Percentiles rank a stretch among this genome's conserved stretches.
These are phyloP conservation scores for Fagus sylvatica DNA, from an alignment of 306 rosid species.

Conservation along the genomic window DNA sequence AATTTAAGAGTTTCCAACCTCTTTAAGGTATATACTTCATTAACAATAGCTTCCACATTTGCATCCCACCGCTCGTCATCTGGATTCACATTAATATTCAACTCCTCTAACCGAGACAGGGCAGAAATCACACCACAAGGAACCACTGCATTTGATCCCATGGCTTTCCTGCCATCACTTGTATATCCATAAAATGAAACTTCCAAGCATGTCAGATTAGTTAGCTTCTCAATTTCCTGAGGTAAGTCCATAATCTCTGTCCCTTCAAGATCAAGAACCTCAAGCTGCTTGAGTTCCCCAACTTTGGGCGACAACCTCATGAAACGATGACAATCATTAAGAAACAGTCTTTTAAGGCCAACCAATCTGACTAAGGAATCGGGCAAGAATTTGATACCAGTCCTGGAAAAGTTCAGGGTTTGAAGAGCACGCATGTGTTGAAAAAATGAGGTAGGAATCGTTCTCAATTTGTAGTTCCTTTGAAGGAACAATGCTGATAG, in stretches of 20 bases:
- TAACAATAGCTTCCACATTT: neutral
- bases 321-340: neutral
- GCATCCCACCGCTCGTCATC: slow-evolving; percentile 8
- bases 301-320: neutral
- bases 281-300: neutral
- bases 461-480: neutral
- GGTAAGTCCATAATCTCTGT: neutral
- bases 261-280: slow-evolving; percentile 2
- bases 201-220: neutral
- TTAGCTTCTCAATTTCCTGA: neutral
- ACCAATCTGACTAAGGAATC: neutral
- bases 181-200: neutral
- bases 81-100: slow-evolving; percentile 18
- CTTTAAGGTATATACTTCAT: neutral
- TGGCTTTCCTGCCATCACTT: neutral
- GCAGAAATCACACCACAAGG: neutral
- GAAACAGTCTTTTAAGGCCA: neutral
- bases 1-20: neutral
- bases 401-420: slow-evolving; percentile 8
- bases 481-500: slow-evolving; percentile 1
- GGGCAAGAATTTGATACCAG: neutral
- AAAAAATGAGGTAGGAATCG: slow-evolving; percentile 12
- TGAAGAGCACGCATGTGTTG: neutral
- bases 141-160: neutral
- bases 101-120: neutral